phyloP scores from a whole-genome alignment of 2,329 filamentous ascomycete genomes.

The Pezicula radicicola region DNA sequence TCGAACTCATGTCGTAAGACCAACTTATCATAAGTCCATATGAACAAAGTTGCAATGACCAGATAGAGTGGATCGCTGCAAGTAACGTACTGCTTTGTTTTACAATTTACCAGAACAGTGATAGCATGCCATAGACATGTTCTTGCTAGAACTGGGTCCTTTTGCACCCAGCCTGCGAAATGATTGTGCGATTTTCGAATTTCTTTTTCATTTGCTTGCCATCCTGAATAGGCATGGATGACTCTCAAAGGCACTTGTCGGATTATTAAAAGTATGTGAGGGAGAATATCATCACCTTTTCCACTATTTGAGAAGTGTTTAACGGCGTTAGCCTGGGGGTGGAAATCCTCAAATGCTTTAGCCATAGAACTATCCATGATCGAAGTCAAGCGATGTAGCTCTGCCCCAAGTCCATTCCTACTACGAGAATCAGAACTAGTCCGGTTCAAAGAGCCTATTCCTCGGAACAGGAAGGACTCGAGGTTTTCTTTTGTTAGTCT shows the following conservation, averaged over 20 bases:
- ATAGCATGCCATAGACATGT: not conserved
- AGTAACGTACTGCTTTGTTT: not conserved
- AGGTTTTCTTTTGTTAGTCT: not conserved
- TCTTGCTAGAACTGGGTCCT: not conserved
- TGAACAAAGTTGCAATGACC: not conserved
- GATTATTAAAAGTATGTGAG: not conserved
- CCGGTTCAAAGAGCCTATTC: not conserved
- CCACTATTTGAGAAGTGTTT: not conserved
- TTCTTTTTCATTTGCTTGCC: not conserved
- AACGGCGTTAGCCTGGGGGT: not conserved
- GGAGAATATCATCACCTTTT: not conserved
- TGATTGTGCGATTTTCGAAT: not conserved
- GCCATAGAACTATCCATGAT: not conserved
- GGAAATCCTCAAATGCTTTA: not conserved
- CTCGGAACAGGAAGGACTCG: not conserved
- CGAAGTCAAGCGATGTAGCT: not conserved
- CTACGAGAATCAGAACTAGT: too few species aligned
- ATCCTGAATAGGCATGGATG: not conserved
- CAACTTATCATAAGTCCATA: not conserved
- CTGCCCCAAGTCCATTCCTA: too few species aligned
- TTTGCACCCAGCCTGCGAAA: not conserved
- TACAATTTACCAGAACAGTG: not conserved
- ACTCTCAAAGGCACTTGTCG: not conserved
- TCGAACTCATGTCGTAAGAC: not conserved
- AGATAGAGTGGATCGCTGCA: not conserved